Base-by-base conservation (phyloP, 2,329 filamentous ascomycete genomes). In the Diaporthe sp. region DNA sequence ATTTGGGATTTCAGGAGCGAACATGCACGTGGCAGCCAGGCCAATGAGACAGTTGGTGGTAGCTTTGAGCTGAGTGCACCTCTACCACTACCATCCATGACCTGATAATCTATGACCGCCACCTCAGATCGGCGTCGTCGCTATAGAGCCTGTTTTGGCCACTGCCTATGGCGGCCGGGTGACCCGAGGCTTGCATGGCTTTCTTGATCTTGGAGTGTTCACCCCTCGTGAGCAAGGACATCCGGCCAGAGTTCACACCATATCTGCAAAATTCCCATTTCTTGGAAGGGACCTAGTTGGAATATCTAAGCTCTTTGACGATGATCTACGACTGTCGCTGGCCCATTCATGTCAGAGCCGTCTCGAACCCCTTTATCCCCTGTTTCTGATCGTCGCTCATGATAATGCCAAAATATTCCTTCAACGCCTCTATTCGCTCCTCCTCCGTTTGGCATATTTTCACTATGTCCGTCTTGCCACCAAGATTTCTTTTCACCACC, bases 401-500 rank as follows among this genome's bases (percentile, higher is more conserved):
- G 39, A 82, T 81, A 76, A 92, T 86, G 15, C 83, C 86, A 81
- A 92, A 91, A 78, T 85, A 85, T 76, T 86, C 83, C 71, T 82
- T 84, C 76, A 92, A 78, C 17, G 84, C 88, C 72, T 81, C 75
- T 17, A 91, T 80, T 55, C 90, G 85, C 79, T 92, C 89, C 17
- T 81, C 81, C 78, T 93, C 91, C 0, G 76, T 88, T 77, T 80
- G 80, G 73, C 89, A 86, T 61, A 81, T 82, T 75, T 83, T 80
- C 9, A 92, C 77, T 19, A 88, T 77, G 75, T 84, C 82, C 19
- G 87, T 88, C 80, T 85, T 84, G 3, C 88, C 89, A 12, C 84
- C 84, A 35, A 88, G 76, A 76, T 89, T 88, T 81, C 83, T 84
- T 81, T 92, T 92, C 50, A 92, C 81, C 27, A 85, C 81, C 4